These are phyloP conservation scores for sorghum (Sorghum bicolor) DNA, from an alignment of 176 grass and related monocot species.

Conservation along the genomic window Sorghum_bicolor_NCBIv3 NC_012870.2:7536001-7536500, in stretches of 20 bases:
- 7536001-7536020: not conserved
- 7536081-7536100: not conserved
- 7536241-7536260: not conserved
- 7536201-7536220: not conserved
- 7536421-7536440: not conserved
- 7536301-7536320: not conserved
- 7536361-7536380: not conserved
- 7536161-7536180: not conserved
- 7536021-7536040: not conserved
- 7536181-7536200: not conserved
- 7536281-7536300: not conserved
- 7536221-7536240: not conserved
- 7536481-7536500: constrained; percentile 13
- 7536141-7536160: not conserved
- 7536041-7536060: not conserved
- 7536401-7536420: not conserved
- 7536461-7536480: not conserved
- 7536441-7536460: not conserved
- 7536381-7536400: not conserved
- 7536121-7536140: not conserved
- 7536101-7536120: not conserved
- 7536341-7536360: not conserved
- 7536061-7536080: not conserved
- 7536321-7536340: not conserved
- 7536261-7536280: not conserved